Conservation (phyloP, 2,329 filamentous ascomycete species). For the Rachicladosporium sp. region DNA sequence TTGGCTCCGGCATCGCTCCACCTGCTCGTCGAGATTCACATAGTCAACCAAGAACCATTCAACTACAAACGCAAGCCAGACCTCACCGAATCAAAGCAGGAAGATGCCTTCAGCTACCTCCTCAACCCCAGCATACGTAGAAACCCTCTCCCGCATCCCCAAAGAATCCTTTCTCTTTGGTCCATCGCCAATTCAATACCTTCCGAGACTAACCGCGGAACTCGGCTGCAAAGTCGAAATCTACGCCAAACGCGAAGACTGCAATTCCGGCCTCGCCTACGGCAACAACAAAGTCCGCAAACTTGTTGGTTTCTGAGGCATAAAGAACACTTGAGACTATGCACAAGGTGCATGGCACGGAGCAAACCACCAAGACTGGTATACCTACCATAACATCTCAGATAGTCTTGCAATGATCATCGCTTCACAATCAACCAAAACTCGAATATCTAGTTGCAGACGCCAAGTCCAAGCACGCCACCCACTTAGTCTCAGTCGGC, state of each 20-base stretch:
- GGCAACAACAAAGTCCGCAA: conserved; percentile 29
- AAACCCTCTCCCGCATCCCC: conserved; percentile 36
- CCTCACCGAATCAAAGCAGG: too few relatives aligned
- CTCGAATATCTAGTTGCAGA: conserved; percentile 27
- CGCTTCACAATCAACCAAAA: too few relatives aligned
- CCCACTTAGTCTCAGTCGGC: conserved; percentile 25
- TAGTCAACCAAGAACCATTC: too few relatives aligned
- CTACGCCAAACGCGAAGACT: conserved; percentile 62
- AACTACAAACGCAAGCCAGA: too few relatives aligned
- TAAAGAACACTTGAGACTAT: too few relatives aligned
- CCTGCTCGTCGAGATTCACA: too few relatives aligned
- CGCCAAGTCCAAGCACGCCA: conserved; percentile 17
- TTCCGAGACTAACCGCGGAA: conserved; percentile 51
- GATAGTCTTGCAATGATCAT: too few relatives aligned
- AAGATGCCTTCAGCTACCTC: too few relatives aligned
- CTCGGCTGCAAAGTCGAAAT: conserved; percentile 46
- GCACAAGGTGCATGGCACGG: too few relatives aligned
- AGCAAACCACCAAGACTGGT: too few relatives aligned
- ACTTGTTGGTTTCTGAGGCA: not conserved
- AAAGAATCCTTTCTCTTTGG: conserved; percentile 51
- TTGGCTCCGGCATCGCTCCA: too few relatives aligned
- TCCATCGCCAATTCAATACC: conserved; percentile 54
- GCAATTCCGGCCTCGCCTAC: conserved; percentile 27
- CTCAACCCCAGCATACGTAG: conserved; percentile 10
- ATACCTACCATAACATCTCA: too few relatives aligned